These are phyloP conservation scores for Penicillium mononematosum DNA, from an alignment of 495 filamentous ascomycete genomes.

Conservation along the genomic window DNA sequence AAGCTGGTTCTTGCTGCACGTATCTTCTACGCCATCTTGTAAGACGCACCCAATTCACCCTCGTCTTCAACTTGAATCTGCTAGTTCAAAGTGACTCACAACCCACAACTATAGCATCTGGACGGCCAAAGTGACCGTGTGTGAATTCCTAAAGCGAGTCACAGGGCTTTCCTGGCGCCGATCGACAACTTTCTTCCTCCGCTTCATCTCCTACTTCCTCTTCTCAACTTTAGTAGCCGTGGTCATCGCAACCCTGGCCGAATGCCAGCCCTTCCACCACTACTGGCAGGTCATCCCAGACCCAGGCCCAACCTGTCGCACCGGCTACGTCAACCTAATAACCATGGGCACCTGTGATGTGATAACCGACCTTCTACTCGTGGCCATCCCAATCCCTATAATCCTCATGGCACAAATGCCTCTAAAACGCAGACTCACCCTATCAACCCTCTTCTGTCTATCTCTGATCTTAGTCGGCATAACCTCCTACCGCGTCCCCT, in stretches of 20 bases:
- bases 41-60: constrained; percentile 25
- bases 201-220: constrained; percentile 71
- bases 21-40: constrained; percentile 59
- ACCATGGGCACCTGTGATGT: constrained; percentile 86
- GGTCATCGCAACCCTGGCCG: constrained; percentile 74
- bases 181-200: constrained; percentile 64
- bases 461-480: constrained; percentile 72
- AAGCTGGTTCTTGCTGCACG: constrained; percentile 52
- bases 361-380: constrained; percentile 80
- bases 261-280: constrained; percentile 80
- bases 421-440: constrained; percentile 60
- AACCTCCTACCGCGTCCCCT: constrained; percentile 73
- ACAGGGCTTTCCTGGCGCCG: constrained; percentile 65
- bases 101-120: constrained; percentile 65
- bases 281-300: constrained; percentile 94
- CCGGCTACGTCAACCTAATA: constrained; percentile 79
- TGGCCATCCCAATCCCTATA: constrained; percentile 85
- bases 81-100: background rate
- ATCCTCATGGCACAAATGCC: constrained; percentile 72
- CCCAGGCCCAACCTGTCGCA: constrained; percentile 78
- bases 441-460: constrained; percentile 76
- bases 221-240: constrained; percentile 73
- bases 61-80: background rate
- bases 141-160: constrained; percentile 85
- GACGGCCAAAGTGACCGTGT: constrained; percentile 86